Base-by-base conservation (phyloP, 108 stramenopile species). In the Asterionellopsis glacialis region DNA sequence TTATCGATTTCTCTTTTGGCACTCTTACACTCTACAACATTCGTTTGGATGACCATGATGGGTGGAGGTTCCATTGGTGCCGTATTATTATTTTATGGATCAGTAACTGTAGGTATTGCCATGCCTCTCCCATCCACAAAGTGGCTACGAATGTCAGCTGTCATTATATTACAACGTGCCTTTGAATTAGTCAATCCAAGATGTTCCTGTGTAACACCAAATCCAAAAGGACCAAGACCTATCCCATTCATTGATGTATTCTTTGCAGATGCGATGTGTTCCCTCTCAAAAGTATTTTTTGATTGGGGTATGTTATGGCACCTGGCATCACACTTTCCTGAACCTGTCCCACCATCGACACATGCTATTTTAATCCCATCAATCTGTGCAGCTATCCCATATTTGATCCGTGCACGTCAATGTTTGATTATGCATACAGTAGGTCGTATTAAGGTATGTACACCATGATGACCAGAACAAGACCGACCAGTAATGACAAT, bases 251-350 rank as follows among this genome's bases (percentile, higher is more conserved):
- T 92, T 12, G 91, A 92, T 61, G 91, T 92, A 0, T 92, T 89
- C 51, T 88, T 75, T 68, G 91, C 91, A 22, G 91, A 92, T 87
- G 85, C 82, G 67, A 81, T 88, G 84, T 92, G 91, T 58, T 75
- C 72, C 2, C 55, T 92, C 47, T 70, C 67, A 66, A 92, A 92
- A 54, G 91, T 92, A 1, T 89, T 92, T 59, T 92, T 92, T 66
- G 91, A 92, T 75, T 89, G 87, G 91, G 91, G 91, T 0, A 89
- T 92, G 83, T 55, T 92, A 39, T 65, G 76, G 47, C 87, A 87
- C 62, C 65, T 86, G 75, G 85, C 85, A 1, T 67, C 67, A 51
- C 85, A 92, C 63, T 91, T 88, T 81, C 91, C 91, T 11, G 50
- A 85, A 38, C 85, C 87, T 0, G 85, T 77, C 12, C 87, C 87